Base-by-base conservation (phyloP, 1,284 basidiomycete species). In the Athelia psychrophila region DNA sequence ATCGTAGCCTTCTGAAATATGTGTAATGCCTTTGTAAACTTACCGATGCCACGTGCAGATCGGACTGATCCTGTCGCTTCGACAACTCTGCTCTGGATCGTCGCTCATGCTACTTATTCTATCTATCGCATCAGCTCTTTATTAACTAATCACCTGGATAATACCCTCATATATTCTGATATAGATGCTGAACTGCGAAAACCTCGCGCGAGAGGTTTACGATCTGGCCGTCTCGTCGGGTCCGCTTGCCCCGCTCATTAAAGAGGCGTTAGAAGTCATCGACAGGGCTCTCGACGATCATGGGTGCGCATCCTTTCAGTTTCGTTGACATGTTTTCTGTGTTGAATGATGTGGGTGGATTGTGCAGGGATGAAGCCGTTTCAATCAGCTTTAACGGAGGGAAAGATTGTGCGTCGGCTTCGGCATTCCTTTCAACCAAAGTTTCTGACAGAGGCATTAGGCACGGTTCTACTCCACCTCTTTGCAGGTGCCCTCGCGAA, bases 321-420 rank as follows among this genome's bases (percentile, higher is more conserved):
- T 44, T 15, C 27, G 27, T 6, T 30, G 13, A 30, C 13, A 6
- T 30, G 5, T 5, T 30, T 6, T 30, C 13, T 30, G 6, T 30
- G 13, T 30, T 5, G 5, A 13, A 13, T 13, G 6, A 30, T 5
- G 51, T 55, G 51, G 24, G 48, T 44, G 48, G 46, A 42, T 56
- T 30, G 5, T 5, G 13, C 13, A 85, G 91, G 33, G 78, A 81
- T 63, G 79, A 86, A 38, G 76, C 77, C 49, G 72, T 93, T 15
- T 88, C 91, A 4, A 77, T 99, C 49, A 97, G 93, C 68, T 99
- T 98, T 75, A 99, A 99, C 60, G 96, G 96, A 13, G 96, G 96
- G 44, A 99, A 99, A 68, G 96, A 99, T 65, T 98, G 95, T 95
- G 60, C 62, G 91, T 76, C 20, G n/a, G n/a, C 32, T n/a, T n/a